Evolutionary conservation across 768 basidiomycete genomes (phyloP), one percentile per base, ranked within the genome.

Genomic region (Mycena pura): DNA sequence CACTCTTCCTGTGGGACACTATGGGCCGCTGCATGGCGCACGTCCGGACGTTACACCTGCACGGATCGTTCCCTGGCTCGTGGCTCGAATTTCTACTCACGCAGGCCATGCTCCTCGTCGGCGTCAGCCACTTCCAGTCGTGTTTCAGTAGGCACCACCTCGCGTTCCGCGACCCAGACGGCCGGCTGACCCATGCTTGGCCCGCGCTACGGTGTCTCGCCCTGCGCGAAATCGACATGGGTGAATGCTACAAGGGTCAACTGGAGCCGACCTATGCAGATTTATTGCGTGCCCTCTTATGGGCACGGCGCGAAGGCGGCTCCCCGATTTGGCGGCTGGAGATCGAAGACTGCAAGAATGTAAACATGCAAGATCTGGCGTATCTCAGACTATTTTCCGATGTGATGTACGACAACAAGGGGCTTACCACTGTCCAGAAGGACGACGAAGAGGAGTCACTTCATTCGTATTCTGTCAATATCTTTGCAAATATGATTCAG

Each of bases 41-140:
- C 14, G 21, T 65, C 9, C 27, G 25, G 24, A 62, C 56, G 6
- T n/a, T 65, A 47, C 64, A 62, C 41, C 32, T 65, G 25, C 47
- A 50, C 43, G 25, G 28, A 13, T n/a, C 45, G 5, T 56, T 65
- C 25, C 64, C 56, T 24, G 27, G n/a, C 27, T 15, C 31, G 17
- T 34, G 22, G 44, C 41, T 62, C 51, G 60, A 65, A 28, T 62
- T 65, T 43, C 27, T 59, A n/a, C 64, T 65, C 41, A 45, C 60
- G 36, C 60, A 65, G 45, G 64, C 64, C 45, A 57, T 65, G 56
- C 60, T 65, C 40, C 39, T 58, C 54, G 9, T 65, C 46, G 51
- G 51, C 40, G 56, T 65, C 14, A 62, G 56, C 60, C 51, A 62
- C n/a, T 32, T 29, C 47, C 32, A 7, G 21, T 65, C 60, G 21